Percentiles rank a stretch among this genome's conserved stretches.
These are phyloP conservation scores for Vitis hybrid DNA, from an alignment of 177 flowering plant species.

Conservation along the genomic window DNA sequence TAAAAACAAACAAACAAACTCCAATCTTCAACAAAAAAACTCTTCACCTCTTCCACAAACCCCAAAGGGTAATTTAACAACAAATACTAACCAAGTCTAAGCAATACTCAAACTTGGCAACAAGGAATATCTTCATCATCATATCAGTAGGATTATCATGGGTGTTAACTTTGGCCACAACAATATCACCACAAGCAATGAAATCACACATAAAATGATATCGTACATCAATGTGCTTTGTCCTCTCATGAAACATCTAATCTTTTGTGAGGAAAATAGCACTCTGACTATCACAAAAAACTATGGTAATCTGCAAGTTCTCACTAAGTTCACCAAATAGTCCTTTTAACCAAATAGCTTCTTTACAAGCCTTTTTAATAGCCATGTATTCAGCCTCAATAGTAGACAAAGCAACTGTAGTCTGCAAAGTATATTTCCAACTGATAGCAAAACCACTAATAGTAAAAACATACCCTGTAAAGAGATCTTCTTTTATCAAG, in stretches of 20 bases:
- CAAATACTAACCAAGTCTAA: too few relatives aligned
- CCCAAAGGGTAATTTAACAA: too few relatives aligned
- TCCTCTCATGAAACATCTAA: too few relatives aligned
- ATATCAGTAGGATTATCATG: background rate
- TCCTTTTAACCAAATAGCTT: too few relatives aligned
- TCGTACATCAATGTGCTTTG: too few relatives aligned
- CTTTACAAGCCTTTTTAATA: too few relatives aligned
- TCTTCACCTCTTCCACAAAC: too few relatives aligned
- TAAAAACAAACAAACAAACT: too few relatives aligned
- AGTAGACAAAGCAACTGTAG: background rate
- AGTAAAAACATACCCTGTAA: background rate
- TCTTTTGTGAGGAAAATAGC: too few relatives aligned
- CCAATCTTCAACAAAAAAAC: too few relatives aligned
- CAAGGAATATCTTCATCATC: background rate
- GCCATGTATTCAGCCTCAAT: background rate
- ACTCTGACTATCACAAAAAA: background rate
- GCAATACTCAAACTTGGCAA: background rate
- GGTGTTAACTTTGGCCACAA: background rate
- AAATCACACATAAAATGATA: background rate
- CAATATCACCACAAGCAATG: background rate
- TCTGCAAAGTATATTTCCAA: background rate
- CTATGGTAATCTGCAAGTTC: background rate
- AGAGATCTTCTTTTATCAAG: too few relatives aligned
- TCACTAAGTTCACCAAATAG: background rate
- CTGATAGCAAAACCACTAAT: background rate